phyloP scores from a whole-genome alignment of 768 basidiomycete species.

The Leccinum ochraceum region DNA sequence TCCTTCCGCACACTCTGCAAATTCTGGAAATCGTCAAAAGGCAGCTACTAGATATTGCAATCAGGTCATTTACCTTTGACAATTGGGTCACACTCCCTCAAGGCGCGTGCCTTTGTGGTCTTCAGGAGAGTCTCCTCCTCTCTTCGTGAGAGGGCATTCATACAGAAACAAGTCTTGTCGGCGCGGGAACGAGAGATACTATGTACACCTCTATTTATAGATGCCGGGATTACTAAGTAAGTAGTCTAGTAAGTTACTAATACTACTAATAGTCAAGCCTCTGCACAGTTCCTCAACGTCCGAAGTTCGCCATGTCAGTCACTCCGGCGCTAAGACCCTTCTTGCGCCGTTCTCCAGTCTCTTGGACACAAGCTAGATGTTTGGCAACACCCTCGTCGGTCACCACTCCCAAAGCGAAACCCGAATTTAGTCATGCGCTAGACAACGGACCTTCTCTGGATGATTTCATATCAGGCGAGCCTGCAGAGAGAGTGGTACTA shows the following conservation, averaged over 20 bases:
- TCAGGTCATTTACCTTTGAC: constrained; percentile 55
- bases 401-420: constrained; percentile 32
- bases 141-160: constrained; percentile 84
- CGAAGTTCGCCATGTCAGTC: constrained; percentile 9
- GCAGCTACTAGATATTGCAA: not conserved
- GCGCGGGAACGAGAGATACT: constrained; percentile 2
- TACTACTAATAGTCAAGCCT: not conserved
- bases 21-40: constrained; percentile 49
- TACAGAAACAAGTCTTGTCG: constrained; percentile 28
- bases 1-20: constrained; percentile 81
- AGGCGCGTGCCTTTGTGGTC: constrained; percentile 73
- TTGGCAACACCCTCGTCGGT: constrained; percentile 48
- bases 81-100: constrained; percentile 74
- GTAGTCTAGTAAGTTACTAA: not conserved
- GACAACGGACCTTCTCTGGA: constrained; percentile 72
- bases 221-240: constrained; percentile 17
- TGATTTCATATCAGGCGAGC: constrained; percentile 72
- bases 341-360: constrained; percentile 11
- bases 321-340: constrained; percentile 13
- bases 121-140: constrained; percentile 88
- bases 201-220: not conserved
- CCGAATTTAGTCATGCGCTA: constrained; percentile 53
- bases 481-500: constrained; percentile 61
- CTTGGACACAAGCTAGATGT: constrained; percentile 35
- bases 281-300: not conserved